These are phyloP conservation scores for Komagataea norvegica DNA, from an alignment of 1,139 yeast species.

Conservation along the genomic window DNA sequence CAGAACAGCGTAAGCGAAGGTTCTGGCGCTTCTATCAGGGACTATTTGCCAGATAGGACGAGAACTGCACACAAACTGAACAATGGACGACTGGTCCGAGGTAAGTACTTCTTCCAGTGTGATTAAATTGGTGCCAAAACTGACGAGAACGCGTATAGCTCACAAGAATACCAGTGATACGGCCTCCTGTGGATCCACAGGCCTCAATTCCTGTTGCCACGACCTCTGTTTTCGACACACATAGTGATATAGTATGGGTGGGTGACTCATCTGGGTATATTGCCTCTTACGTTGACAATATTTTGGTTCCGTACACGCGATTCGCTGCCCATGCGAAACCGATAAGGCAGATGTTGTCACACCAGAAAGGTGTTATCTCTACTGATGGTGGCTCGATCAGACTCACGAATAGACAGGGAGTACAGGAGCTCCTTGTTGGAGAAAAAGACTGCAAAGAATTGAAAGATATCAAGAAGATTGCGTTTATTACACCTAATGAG, in stretches of 20 bases:
- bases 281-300: conserved; percentile 42
- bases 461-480: conserved; percentile 30
- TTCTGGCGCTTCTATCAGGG: no score
- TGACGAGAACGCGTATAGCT: conserved; percentile 11
- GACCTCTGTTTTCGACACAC: conserved; percentile 52
- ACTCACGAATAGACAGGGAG: conserved; percentile 55
- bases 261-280: conserved; percentile 59
- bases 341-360: conserved; percentile 47
- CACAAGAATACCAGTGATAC: conserved; percentile 20
- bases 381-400: conserved; percentile 49
- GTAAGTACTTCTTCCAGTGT: conserved; percentile 14
- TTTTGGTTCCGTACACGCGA: conserved; percentile 41
- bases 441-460: conserved; percentile 32
- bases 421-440: conserved; percentile 38
- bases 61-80: not conserved
- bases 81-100: conserved; percentile 26
- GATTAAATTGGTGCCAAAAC: not conserved
- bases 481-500: conserved; percentile 34
- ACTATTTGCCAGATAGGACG: no score
- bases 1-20: no score
- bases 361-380: conserved; percentile 55
- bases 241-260: conserved; percentile 76
- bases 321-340: conserved; percentile 45
- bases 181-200: conserved; percentile 20
- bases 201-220: conserved; percentile 15